Evolutionary conservation across 208 protist genomes (phyloP).

Genomic region (Tetramitus jugosus): DNA sequence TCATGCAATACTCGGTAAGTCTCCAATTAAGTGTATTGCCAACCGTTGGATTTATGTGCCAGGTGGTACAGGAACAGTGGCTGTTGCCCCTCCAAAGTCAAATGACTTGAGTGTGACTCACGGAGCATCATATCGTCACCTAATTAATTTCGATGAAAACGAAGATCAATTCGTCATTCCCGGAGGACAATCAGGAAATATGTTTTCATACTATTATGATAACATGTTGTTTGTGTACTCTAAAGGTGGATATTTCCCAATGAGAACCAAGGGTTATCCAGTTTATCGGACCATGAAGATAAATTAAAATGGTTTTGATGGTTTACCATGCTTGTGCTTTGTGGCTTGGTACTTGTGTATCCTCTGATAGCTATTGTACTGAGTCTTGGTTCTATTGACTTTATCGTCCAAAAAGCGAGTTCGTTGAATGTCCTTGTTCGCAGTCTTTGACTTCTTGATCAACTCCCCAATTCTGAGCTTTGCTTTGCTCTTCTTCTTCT

Average conservation of each 20-base stretch:
- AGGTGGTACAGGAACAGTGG: not conserved
- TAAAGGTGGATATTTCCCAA: not conserved
- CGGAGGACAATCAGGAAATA: constrained; percentile 6
- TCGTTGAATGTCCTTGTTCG: constrained; percentile 19
- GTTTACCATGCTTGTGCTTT: too few relatives aligned
- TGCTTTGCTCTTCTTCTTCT: not conserved
- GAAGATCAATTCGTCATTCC: too few relatives aligned
- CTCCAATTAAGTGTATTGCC: constrained; percentile 1
- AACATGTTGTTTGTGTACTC: not conserved
- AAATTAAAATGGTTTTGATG: too few relatives aligned
- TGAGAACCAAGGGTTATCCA: not conserved
- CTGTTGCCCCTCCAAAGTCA: not conserved
- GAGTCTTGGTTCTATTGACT: not conserved
- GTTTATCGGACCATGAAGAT: too few relatives aligned
- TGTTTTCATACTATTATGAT: not conserved
- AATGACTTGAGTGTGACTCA: not conserved
- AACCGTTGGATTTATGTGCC: not conserved
- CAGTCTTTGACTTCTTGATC: not conserved
- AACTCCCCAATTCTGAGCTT: not conserved
- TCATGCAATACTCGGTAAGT: too few relatives aligned
- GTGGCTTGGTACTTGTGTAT: not conserved
- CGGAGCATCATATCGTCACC: not conserved
- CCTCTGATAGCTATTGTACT: not conserved
- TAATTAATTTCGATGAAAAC: not conserved
- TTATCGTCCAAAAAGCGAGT: not conserved